Base-by-base conservation (phyloP, 2,329 filamentous ascomycete genomes). In the Teratosphaeria destructans region DNA sequence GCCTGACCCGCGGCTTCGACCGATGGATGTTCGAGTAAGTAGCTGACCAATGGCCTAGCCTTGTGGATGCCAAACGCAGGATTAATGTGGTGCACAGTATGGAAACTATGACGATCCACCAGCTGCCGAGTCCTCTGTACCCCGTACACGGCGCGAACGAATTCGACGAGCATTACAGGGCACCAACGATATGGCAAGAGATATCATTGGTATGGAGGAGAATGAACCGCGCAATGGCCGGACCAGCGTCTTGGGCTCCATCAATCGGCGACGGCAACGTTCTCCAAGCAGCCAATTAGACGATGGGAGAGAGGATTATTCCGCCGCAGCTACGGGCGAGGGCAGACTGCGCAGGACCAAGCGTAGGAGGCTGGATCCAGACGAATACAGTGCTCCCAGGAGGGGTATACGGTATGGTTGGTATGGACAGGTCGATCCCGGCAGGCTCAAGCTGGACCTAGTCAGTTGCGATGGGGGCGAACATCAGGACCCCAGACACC, bases 391-490 rank as follows among this genome's bases (percentile, higher is more conserved):
- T 56, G 55, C 27, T 55, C 55, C 53, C 49, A 67, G 59, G 64
- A 67, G 70, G 58, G 68, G 71, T 55, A 89, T 92, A 70, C 86
- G 83, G 63, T 97, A 96, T 72, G 93, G 92, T 26, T 86, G 85
- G 67, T 90, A 87, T 72, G 93, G 92, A 19, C 92, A 96, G 74
- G 88, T 95, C 16, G 88, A 94, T 61, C 83, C 90, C 0, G 92
- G 91, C 3, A 81, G 83, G 64, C 77, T 96, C 68, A 86, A 82
- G 62, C 90, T 96, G 89, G 89, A 96, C 71, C 85, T 96, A 63
- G 82, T 89, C 55, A 94, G 87, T 77, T 96, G 91, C 70, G 92
- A 96, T 72, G 91, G 90, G 49, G 91, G 92, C 52, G 78, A 80
- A 61, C 83, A 82, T 66, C 79, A 82, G 56, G 85, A 87, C 62